Evolutionary conservation across 345 rosid species (phyloP).

Genomic region (Lepidium sativum): DNA sequence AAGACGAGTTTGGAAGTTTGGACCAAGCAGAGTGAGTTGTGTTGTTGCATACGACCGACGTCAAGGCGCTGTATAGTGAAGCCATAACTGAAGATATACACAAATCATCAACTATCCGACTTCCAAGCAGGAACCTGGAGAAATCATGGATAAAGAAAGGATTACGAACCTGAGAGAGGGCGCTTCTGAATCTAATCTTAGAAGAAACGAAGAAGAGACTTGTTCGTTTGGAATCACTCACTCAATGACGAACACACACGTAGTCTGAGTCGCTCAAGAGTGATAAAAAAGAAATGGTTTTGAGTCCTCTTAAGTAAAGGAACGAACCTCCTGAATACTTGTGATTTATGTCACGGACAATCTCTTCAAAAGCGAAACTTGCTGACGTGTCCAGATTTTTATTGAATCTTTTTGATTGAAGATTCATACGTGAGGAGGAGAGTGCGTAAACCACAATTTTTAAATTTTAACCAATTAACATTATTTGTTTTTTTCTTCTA

Average conservation of each 20-base stretch:
- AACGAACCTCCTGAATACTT: conserved; percentile 4
- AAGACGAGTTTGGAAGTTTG: conserved; percentile 43
- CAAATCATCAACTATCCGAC: neutral
- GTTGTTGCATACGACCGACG: conserved; percentile 50
- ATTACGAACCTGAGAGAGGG: conserved; percentile 5
- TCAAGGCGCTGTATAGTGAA: conserved; percentile 47
- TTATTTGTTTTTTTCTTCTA: neutral
- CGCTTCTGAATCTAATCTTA: neutral
- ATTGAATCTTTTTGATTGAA: neutral
- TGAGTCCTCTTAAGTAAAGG: neutral
- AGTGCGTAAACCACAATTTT: neutral
- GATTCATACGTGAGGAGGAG: conserved; percentile 8
- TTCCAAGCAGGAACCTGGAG: neutral
- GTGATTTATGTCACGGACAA: conserved; percentile 1
- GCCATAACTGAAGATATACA: conserved; percentile 41
- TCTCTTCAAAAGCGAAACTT: neutral
- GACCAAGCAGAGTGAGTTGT: conserved; percentile 34
- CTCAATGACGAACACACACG: neutral
- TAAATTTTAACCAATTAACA: neutral
- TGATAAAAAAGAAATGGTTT: neutral
- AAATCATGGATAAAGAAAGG: neutral
- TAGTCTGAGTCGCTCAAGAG: neutral
- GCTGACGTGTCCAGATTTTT: conserved; percentile 18
- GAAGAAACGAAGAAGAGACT: neutral
- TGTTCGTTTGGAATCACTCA: neutral